Base-by-base conservation (phyloP, 1,284 basidiomycete genomes). In the Somion occarium region DNA sequence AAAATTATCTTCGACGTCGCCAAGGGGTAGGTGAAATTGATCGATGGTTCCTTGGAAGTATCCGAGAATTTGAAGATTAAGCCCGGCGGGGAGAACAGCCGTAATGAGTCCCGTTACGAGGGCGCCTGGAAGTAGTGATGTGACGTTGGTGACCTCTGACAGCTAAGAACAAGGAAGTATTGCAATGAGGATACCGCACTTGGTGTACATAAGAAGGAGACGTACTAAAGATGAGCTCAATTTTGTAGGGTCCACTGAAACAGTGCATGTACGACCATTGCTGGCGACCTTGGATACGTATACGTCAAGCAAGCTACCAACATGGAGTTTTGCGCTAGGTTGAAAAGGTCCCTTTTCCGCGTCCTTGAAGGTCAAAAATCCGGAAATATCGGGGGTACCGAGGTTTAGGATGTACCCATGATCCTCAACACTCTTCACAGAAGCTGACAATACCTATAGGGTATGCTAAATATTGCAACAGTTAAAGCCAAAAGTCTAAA, bases 1-100 rank as follows among this genome's bases (percentile, higher is more conserved):
- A 70, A 80, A 88, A 34, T 71, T 69, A 47, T 79, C 76, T 38
- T 78, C 75, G 4, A 73, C 66, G 18, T 73, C 64, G 43, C 75
- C 70, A 15, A 71, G 59, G 2, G 75, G 75, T 19, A 98, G 71
- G 69, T 99, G 95, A 55, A 87, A 81, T 41, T 84, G 73, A 64
- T 98, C 94, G 47, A 94, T 80, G 0, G 93, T 96, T 25, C 93
- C 96, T 46, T 93, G 88, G 67, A 95, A 98, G 70, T 92, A 96
- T 1, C 95, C 96, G 26, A 95, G 80, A 19, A 98, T 77, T 70
- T 96, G 94, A 45, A 99, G 75, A 63, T 91, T 91, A 48, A 99
- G 73, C 22, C 98, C 97, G 19, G 75, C 77, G 15, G 87, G 76
- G 37, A 85, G 74, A n/a, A 90, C 78, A 5, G 85, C 82, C 2